These are phyloP conservation scores for Akanthomyces dipterigenus DNA, from an alignment of 2,329 filamentous ascomycete species.

Conservation along the genomic window DNA sequence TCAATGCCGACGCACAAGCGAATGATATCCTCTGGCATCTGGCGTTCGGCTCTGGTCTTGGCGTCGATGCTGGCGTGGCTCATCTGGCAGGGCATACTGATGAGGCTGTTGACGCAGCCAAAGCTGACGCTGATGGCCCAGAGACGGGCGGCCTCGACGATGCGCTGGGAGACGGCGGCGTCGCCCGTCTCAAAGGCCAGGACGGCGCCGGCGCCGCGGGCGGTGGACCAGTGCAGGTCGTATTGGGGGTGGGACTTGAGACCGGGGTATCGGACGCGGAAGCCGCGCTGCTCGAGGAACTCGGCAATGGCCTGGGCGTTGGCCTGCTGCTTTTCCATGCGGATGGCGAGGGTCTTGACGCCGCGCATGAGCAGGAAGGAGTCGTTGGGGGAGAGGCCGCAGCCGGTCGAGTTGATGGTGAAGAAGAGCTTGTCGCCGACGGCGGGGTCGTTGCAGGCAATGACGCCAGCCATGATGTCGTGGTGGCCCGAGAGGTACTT, in stretches of 20 bases:
- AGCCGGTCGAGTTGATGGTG: conserved; percentile 93
- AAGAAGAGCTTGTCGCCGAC: conserved; percentile 91
- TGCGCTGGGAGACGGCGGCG: conserved; percentile 73
- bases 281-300: conserved; percentile 85
- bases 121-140: conserved; percentile 98
- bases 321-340: conserved; percentile 96
- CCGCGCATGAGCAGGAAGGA: conserved; percentile 93
- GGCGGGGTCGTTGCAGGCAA: conserved; percentile 77
- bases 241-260: conserved; percentile 94
- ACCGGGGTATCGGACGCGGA: conserved; percentile 91
- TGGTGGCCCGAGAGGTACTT: conserved; percentile 98
- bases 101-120: conserved; percentile 95
- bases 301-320: conserved; percentile 88
- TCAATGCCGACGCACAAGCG: conserved; percentile 94
- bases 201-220: conserved; percentile 87
- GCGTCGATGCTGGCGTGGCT: conserved; percentile 97
- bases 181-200: conserved; percentile 95
- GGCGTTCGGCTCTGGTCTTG: conserved; percentile 79
- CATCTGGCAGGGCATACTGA: conserved; percentile 99
- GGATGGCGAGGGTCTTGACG: conserved; percentile 92
- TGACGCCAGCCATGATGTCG: conserved; percentile 97
- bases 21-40: conserved; percentile 96
- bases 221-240: conserved; percentile 91
- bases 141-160: conserved; percentile 85
- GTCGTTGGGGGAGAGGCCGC: conserved; percentile 89